A percentile compares a stretch with the other conserved stretches of the same genome.
phyloP scores from a whole-genome alignment of 139 green algal genomes.

The Auxenochlorella pyrenoidosa region DNA sequence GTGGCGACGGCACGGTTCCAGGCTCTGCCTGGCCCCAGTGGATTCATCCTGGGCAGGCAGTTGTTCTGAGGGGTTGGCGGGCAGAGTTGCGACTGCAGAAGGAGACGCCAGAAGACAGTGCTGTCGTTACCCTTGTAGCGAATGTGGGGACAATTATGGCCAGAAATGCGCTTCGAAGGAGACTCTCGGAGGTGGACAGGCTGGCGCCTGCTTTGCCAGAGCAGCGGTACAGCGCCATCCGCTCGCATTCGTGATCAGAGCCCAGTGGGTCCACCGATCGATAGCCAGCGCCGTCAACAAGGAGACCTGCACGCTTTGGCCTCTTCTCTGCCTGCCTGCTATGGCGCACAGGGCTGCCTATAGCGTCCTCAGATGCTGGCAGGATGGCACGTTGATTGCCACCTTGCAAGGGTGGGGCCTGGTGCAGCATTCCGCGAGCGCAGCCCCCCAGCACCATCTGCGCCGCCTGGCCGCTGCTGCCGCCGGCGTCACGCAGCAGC shows the following conservation, averaged over 20 bases:
- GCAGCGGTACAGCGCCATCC: too few species aligned
- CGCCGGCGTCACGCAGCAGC: background rate
- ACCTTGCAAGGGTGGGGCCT: too few species aligned
- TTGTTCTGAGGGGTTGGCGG: background rate
- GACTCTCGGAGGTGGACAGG: too few species aligned
- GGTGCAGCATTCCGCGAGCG: background rate
- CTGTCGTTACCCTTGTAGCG: background rate
- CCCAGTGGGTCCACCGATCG: background rate
- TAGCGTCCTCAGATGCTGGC: background rate
- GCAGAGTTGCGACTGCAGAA: background rate
- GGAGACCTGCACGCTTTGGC: background rate
- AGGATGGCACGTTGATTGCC: too few species aligned
- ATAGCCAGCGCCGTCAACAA: background rate
- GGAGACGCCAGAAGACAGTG: background rate
- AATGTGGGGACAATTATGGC: too few species aligned
- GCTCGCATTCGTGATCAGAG: too few species aligned
- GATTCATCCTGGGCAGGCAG: background rate
- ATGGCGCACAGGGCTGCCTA: slow-evolving; percentile 1
- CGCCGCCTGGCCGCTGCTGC: background rate
- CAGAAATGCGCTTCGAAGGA: too few species aligned
- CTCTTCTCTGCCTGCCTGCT: background rate
- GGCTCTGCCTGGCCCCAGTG: background rate
- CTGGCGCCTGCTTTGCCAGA: background rate
- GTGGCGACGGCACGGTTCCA: background rate
- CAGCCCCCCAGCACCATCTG: background rate